Base-by-base conservation (phyloP, 1,284 basidiomycete species). In the Ceratobasidium sp. region DNA sequence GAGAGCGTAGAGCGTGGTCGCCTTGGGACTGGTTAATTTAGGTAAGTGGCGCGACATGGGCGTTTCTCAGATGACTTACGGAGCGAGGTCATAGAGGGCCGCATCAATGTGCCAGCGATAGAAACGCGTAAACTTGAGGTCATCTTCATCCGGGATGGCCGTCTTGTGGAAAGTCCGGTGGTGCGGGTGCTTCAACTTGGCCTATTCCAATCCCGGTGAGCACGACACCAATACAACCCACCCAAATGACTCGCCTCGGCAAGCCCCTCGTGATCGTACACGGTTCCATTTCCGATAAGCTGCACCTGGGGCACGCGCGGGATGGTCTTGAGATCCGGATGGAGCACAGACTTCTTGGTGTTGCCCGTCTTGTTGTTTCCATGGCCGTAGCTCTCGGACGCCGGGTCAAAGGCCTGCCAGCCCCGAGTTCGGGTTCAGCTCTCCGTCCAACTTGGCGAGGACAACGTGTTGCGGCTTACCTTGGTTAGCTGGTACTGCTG, bases 31-130 rank as follows among this genome's bases (percentile, higher is more conserved):
- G 83, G 79, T 35, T 33, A 8, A 57, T 38, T 38, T 57, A 7
- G n/a, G 30, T 69, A 16, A 44, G 46, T 3, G 3, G 55, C 33
- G 30, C n/a, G n/a, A 23, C 46, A 44, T n/a, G 30, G 30, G 33
- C 35, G 50, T 57, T 30, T 7, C 18, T 50, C 12, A 33, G 30
- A 44, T 33, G 44, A 79, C 81, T 78, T 41, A 81, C n/a, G 94
- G 94, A 30, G 90, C 90, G 33, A 96, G 89, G 79, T 94, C 91
- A 84, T 97, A 98, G 35, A 97, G 85, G 0, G 96, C 96, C 0
- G 96, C 96, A 82, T 98, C 96, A 84, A 97, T 97, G 85, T 97
- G 96, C 95, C 95, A 96, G 74, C 95, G 88, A 83, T 96, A 96
- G 88, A 95, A 97, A 41, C 96, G 90, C 14, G 96, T 97, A 59